Conservation (phyloP, 2,329 filamentous ascomycete genomes). For the Podosphaera xanthii region DNA sequence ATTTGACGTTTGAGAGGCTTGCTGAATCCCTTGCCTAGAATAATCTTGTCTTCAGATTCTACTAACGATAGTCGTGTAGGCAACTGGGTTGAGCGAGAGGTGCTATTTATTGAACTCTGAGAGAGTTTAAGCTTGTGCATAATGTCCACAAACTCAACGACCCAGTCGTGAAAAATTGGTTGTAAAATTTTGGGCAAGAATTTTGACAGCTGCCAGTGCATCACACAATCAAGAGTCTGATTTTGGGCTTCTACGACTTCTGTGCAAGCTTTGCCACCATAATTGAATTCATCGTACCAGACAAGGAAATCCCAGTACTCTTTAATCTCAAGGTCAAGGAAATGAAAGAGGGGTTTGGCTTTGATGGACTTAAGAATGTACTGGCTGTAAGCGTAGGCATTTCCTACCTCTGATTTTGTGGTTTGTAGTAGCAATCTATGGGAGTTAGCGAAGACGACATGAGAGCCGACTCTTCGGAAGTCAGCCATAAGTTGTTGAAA, state of each 20-base stretch:
- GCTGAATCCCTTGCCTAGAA: slow-evolving; percentile 65
- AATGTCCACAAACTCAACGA: slow-evolving; percentile 80
- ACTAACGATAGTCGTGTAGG: slow-evolving; percentile 32
- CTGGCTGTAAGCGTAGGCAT: slow-evolving; percentile 87
- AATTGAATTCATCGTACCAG: slow-evolving; percentile 99
- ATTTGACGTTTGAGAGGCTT: slow-evolving; percentile 83
- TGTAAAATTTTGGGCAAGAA: slow-evolving; percentile 69
- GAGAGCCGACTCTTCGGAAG: slow-evolving; percentile 82
- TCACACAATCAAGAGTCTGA: slow-evolving; percentile 70
- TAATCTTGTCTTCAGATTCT: slow-evolving; percentile 33
- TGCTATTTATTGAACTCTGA: slow-evolving; percentile 22
- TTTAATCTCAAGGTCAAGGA: slow-evolving; percentile 88
- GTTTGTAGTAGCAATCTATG: slow-evolving; percentile 84
- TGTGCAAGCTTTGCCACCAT: slow-evolving; percentile 77
- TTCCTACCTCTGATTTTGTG: slow-evolving; percentile 87
- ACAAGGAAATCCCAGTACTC: slow-evolving; percentile 99
- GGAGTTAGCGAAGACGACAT: slow-evolving; percentile 83
- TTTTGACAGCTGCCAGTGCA: slow-evolving; percentile 94
- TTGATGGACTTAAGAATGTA: slow-evolving; percentile 98
- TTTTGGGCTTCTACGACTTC: slow-evolving; percentile 55
- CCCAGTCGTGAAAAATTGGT: slow-evolving; percentile 71
- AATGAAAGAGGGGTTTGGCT: slow-evolving; percentile 84
- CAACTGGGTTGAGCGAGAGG: slow-evolving; percentile 33
- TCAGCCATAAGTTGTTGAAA: slow-evolving; percentile 94
- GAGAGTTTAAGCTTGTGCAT: slow-evolving; percentile 77